A percentile compares a stretch with the other conserved stretches of the same genome.
Evolutionary conservation across 805 yeast genomes (phyloP).

Genomic region (Priceomyces melissophilus): DNA sequence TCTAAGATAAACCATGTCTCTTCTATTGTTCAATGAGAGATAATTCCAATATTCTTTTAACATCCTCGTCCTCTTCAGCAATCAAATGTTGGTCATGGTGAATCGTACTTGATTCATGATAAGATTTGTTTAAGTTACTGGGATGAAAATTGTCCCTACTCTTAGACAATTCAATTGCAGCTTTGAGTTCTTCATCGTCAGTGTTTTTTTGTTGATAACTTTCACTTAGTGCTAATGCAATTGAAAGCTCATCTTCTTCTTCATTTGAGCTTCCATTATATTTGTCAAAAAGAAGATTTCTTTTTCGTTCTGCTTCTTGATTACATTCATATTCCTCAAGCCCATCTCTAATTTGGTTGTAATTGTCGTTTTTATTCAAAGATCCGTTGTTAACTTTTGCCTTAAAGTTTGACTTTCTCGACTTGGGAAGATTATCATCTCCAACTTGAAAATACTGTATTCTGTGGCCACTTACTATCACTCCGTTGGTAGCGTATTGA

Average conservation of each 20-base stretch:
- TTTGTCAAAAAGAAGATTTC: conserved; percentile 33
- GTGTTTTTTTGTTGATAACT: conserved; percentile 15
- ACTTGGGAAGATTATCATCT: conserved; percentile 13
- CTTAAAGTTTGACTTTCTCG: conserved; percentile 10
- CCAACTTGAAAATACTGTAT: conserved; percentile 50
- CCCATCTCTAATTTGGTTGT: conserved; percentile 28
- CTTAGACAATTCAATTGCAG: conserved; percentile 18
- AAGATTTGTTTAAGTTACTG: too few species aligned
- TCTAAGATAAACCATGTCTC: neutral
- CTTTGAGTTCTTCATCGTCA: conserved; percentile 29
- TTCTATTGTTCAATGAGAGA: conserved; percentile 10
- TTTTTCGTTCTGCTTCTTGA: conserved; percentile 19
- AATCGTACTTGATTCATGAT: neutral
- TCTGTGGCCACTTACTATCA: conserved; percentile 38
- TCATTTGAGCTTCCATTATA: conserved; percentile 42
- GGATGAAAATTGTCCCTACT: too few species aligned
- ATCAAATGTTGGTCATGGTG: neutral
- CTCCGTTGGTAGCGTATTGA: conserved; percentile 29
- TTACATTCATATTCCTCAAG: conserved; percentile 35
- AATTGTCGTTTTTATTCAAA: conserved; percentile 19
- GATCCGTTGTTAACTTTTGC: conserved; percentile 15
- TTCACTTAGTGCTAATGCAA: conserved; percentile 42
- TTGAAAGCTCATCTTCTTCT: conserved; percentile 38
- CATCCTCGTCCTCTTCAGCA: conserved; percentile 14
- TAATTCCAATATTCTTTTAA: conserved; percentile 15